Conservation (phyloP, 2,329 filamentous ascomycete genomes). For the Knufia petricola region DNA sequence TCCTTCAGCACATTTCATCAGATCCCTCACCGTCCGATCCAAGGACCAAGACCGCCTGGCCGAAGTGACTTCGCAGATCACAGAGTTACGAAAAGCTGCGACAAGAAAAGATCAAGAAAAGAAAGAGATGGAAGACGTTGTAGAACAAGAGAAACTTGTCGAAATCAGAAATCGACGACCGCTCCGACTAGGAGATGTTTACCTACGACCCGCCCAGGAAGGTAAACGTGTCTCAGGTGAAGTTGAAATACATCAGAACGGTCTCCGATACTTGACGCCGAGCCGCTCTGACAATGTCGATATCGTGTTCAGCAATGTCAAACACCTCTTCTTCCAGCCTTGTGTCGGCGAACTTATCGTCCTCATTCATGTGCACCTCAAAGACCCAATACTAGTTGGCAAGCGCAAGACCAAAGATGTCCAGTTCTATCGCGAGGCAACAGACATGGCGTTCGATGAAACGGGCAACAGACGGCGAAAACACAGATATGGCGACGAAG, state of each 20-base stretch:
- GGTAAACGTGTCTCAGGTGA: slow-evolving; percentile 93
- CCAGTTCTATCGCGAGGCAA: slow-evolving; percentile 95
- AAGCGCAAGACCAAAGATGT: slow-evolving; percentile 99
- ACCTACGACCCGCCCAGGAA: slow-evolving; percentile 88
- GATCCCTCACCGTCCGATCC: slow-evolving; percentile 90
- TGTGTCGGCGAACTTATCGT: slow-evolving; percentile 94
- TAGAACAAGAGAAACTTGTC: slow-evolving; percentile 94
- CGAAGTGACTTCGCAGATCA: slow-evolving; percentile 85
- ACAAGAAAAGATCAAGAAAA: slow-evolving; percentile 93
- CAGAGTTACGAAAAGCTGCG: slow-evolving; percentile 87
- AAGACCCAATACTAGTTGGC: slow-evolving; percentile 94
- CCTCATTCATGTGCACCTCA: slow-evolving; percentile 94
- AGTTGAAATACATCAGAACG: slow-evolving; percentile 96
- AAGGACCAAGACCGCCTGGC: slow-evolving; percentile 80
- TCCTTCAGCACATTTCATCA: slow-evolving; percentile 85
- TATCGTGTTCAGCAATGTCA: slow-evolving; percentile 94
- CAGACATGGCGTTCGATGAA: slow-evolving; percentile 97
- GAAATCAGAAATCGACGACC: slow-evolving; percentile 92
- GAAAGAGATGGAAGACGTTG: slow-evolving; percentile 98
- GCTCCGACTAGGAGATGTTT: slow-evolving; percentile 83
- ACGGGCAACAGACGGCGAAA: slow-evolving; percentile 97
- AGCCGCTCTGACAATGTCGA: slow-evolving; percentile 78
- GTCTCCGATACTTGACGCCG: slow-evolving; percentile 85
- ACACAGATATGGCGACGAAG: slow-evolving; percentile 94
- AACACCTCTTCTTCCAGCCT: slow-evolving; percentile 97